Evolutionary conservation across 371 early-diverging fungal species (phyloP).

Genomic region (Funneliformis caledonium): DNA sequence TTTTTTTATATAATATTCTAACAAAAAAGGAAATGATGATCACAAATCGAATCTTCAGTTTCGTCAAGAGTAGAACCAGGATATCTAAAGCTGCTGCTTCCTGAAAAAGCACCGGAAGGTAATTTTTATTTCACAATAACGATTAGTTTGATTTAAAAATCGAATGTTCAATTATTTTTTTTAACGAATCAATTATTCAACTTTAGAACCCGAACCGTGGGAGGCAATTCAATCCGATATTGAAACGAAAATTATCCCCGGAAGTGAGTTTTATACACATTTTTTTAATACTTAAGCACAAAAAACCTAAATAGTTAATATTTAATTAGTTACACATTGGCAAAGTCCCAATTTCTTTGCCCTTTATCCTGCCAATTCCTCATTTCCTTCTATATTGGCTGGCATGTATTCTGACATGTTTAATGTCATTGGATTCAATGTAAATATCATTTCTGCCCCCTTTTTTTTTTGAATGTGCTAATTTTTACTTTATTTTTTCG

Average conservation of each 20-base stretch:
- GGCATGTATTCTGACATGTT: constrained; percentile 67
- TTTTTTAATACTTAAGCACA: not conserved
- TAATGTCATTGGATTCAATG: constrained; percentile 54
- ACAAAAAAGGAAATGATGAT: not conserved
- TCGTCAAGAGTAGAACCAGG: constrained; percentile 58
- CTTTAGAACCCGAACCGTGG: constrained; percentile 16
- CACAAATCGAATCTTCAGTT: constrained; percentile 40
- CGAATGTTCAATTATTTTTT: not conserved
- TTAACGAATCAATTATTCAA: not conserved
- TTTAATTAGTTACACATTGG: constrained; percentile 59
- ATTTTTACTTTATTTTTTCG: too few relatives aligned
- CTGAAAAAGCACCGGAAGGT: constrained; percentile 58
- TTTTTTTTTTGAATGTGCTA: not conserved
- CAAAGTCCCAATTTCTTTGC: constrained; percentile 62
- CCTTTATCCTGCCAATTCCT: constrained; percentile 57
- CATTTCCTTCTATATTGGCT: constrained; percentile 59
- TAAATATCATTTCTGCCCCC: constrained; percentile 23
- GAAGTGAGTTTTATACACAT: not conserved
- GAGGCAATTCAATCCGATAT: constrained; percentile 13
- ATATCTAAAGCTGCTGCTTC: constrained; percentile 54
- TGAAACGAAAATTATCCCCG: constrained; percentile 8
- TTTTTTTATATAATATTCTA: not conserved
- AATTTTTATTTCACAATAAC: not conserved
- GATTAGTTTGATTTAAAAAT: not conserved
- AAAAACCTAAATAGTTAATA: not conserved